Evolutionary conservation across 169 alveolate genomes (phyloP), one percentile per base, ranked within the genome.

Genomic region (Plasmodium adleri): DNA sequence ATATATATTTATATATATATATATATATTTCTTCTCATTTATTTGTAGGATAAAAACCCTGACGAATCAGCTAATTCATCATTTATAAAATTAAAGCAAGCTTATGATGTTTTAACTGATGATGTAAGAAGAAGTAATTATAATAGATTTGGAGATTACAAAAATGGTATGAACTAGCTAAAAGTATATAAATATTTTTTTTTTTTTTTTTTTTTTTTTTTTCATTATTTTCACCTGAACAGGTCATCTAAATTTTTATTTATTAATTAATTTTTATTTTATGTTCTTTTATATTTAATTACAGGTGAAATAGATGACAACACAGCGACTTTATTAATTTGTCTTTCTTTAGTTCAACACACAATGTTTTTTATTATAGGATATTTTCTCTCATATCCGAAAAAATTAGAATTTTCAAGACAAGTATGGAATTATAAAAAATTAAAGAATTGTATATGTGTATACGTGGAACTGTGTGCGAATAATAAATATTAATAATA

Each of bases 311-410:
- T 83, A 24, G 91, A 83, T 56, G 91, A 83, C 64, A 83, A 70
- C 13, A 83, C 91, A 6, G 91, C 91, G 1, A 83, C 91, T 13
- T 39, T 83, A 49, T 49, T 83, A 63, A 83, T 83, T 54, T 83
- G 91, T 24, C 83, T 83, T 67, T 83, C 91, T 1, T 47, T 83
- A 64, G 91, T 83, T 7, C 91, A 83, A 15, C 91, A 83, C 59
- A 70, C 91, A 3, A 67, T 83, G 91, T 83, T 83, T 83, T 83
- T 83, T 49, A 83, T 83, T 47, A 83, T 83, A 68, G 91, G 91
- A 20, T 83, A 83, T 83, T 83, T 83, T 68, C 70, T 83, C 17
- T 83, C 91, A 7, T 83, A 83, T 59, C 91, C 85, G 8, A 56
- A 52, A 24, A 67, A 83, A 49, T 47, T 70, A 58, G 64, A 45